Base-by-base conservation (phyloP, 2,329 filamentous ascomycete species). In the Curvularia lunata region DNA sequence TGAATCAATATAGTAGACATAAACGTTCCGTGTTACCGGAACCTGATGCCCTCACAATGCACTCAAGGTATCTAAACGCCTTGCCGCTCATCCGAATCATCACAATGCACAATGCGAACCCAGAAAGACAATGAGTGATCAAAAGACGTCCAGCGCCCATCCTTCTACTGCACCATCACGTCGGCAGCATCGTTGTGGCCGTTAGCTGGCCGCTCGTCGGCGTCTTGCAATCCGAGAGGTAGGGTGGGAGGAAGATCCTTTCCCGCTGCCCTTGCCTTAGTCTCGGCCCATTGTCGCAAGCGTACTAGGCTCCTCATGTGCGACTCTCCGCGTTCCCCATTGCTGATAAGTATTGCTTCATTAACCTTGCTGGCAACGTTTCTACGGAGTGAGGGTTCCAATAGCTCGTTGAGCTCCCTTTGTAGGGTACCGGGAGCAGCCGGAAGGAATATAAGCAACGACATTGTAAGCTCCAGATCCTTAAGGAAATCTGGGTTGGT, bases 401-500 rank as follows among this genome's bases (percentile, higher is more conserved):
- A 81, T 27, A 99, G 82, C 46, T 86, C 86, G 37, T 89, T 87
- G 30, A 97, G 82, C 48, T 91, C 87, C 2, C 91, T 88, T 43
- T 91, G 86, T 37, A 97, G 84, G 51, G 86, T 89, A 52, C 95
- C 90, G 18, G 70, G 64, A 6, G 57, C 48, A 16, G 57, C 58
- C n/a, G 86, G 84, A 0, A 91, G 88, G 67, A 97, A 97, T 42
- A 99, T 89, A 38, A 99, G 82, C 40, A 99, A 84, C 0, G 92
- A 90, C 88, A 99, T 97, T 0, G 95, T 97, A 73, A 89, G 86
- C 77, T 99, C 95, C 10, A 99, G 83, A 60, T 96, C 92, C 63
- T 90, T 86, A 12, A 97, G 83, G 65, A 97, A 98, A 43, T 89
- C 86, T 4, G 86, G 84, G 64, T 92, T 92, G 5, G 87, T 91